Base-by-base conservation (phyloP, 192 early-diverging fungal genomes). In the Backusella macrospora region DNA sequence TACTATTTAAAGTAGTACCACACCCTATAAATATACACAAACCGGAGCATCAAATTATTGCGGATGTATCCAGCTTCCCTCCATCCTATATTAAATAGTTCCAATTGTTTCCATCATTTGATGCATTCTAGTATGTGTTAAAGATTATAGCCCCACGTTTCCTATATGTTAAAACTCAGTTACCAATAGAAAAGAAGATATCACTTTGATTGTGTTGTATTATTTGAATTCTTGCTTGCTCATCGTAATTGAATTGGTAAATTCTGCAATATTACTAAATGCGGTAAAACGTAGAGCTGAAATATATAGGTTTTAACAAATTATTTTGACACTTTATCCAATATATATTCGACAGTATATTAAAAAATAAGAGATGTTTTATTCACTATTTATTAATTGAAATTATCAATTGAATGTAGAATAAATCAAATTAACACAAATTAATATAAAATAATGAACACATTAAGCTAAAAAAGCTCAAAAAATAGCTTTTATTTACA, bases 11-110 rank as follows among this genome's bases (percentile, higher is more conserved):
- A 52, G 49, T 52, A 52, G 49, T 52, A 52, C n/a, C 16, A 52
- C 49, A 52, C 18, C 9, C 49, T 52, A 52, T 52, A 52, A 52
- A 52, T 52, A 52, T 52, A 52, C n/a, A 52, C 49, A 52, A 52
- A 18, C 18, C 49, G 49, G 49, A 52, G 49, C 18, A 18, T 8
- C 9, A 52, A 52, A 12, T 18, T 18, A 52, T 18, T 52, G 49
- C 49, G 49, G 49, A 18, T 52, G 49, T 9, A 18, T 18, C 18
- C 48, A 52, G 29, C 29, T 23, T 18, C 49, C 9, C 49, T 52
- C 18, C 49, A 9, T 9, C 18, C n/a, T 52, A 18, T 52, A 52
- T 23, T 18, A 52, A 52, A 52, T 52, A 52, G 49, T 18, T 18
- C 49, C 49, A 52, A 23, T 52, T 52, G 49, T 52, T 18, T 52